Evolutionary conservation across 2,329 filamentous ascomycete genomes (phyloP), one percentile per base, ranked within the genome.

Genomic region (Capronia coronata): DNA sequence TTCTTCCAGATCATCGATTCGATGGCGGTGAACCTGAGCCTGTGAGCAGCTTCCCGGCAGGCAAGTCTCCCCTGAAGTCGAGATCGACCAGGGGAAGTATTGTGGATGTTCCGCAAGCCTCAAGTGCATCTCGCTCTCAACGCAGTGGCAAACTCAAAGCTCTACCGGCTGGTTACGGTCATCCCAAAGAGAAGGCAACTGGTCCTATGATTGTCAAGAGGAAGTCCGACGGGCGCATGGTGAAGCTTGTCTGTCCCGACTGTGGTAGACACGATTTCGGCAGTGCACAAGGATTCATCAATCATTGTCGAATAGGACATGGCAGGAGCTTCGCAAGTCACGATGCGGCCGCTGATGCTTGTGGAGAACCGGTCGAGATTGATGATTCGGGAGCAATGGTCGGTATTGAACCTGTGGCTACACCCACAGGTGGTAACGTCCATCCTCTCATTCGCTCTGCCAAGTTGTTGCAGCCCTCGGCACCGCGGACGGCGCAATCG

Each of bases 251-350:
- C 56, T 98, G 93, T 72, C 70, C 86, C 51, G 86, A 93, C 66
- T 97, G 93, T 68, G 78, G 88, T 43, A 79, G 91, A 56, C 87
- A 88, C 65, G 87, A 96, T 67, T 97, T 97, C 64, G 90, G 86
- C 48, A 97, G 90, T 71, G 94, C 90, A 0, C 93, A 97, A 68
- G 93, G 93, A n/a, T 97, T 97, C 70, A 93, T 98, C 71, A 98
- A 98, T 64, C 93, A 98, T 65, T 97, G 91, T 66, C 88, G 93
- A 49, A 97, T 98, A 61, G 89, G 90, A 21, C 93, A 98, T 70
- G 86, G 85, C 65, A 79, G 87, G 51, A 89, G 94, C 57, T 97
- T 90, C 74, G 91, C 94, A 70, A 96, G 88, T 61, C 93, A 98
- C 63, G 91, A 97, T 67, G 87, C 90, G 63, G 93, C 93, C 55